Percentiles rank a stretch among this genome's conserved stretches.
phyloP scores from a whole-genome alignment of 2,329 filamentous ascomycete species.

The Purpureocillium takamizusanense region DNA sequence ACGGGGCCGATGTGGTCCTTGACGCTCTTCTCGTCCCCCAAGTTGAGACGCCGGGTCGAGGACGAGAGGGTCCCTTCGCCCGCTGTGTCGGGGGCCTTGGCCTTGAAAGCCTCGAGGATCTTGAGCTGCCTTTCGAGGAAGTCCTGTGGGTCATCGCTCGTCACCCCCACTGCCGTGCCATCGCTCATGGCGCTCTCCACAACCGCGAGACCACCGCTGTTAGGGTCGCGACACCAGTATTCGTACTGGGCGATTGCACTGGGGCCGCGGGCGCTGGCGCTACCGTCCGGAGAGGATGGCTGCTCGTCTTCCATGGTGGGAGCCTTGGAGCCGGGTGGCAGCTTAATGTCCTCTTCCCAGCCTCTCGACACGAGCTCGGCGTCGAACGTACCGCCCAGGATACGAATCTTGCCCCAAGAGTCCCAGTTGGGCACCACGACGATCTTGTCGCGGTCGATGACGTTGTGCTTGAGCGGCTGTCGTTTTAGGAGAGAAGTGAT shows the following conservation, averaged over 20 bases:
- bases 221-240: constrained; percentile 68
- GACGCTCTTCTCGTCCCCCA: constrained; percentile 36
- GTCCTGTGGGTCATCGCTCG: constrained; percentile 57
- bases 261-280: background rate
- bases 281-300: constrained; percentile 3
- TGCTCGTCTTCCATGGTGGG: constrained; percentile 14
- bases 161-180: constrained; percentile 21
- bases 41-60: constrained; percentile 17
- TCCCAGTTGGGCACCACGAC: constrained; percentile 96
- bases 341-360: constrained; percentile 79
- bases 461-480: constrained; percentile 75
- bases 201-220: constrained; percentile 43
- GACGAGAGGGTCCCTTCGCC: constrained; percentile 13
- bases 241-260: constrained; percentile 68
- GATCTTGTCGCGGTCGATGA: constrained; percentile 90
- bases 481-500: constrained; percentile 77
- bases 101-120: constrained; percentile 57
- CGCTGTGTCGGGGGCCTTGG: constrained; percentile 42
- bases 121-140: constrained; percentile 71
- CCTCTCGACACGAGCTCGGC: constrained; percentile 76
- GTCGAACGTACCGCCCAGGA: constrained; percentile 84
- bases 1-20: constrained; percentile 87
- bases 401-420: constrained; percentile 93
- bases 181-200: constrained; percentile 30
- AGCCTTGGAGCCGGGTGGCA: constrained; percentile 23